phyloP scores from a whole-genome alignment of 495 filamentous ascomycete species.

The Geoglossum glabrum region DNA sequence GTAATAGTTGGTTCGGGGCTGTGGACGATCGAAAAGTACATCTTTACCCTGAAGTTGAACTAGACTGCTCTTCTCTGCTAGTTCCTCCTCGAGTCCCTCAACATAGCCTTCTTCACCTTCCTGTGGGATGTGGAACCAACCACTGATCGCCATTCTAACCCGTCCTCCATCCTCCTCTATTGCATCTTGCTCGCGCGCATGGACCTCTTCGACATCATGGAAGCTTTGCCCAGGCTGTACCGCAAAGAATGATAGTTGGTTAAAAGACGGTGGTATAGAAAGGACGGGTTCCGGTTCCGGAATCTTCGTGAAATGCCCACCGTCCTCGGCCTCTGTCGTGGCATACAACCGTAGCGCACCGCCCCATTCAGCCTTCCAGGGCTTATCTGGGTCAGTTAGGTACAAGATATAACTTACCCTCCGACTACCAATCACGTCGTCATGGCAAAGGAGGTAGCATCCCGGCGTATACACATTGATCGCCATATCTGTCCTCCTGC shows the following conservation, averaged over 20 bases:
- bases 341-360: constrained; percentile 82
- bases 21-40: constrained; percentile 68
- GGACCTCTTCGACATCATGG: constrained; percentile 97
- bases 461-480: constrained; percentile 97
- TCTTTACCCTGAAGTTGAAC: constrained; percentile 81
- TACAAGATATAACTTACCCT: constrained; percentile 95
- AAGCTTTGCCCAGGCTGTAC: constrained; percentile 95
- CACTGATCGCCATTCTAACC: constrained; percentile 90
- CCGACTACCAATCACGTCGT: constrained; percentile 91
- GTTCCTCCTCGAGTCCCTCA: constrained; percentile 67
- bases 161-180: constrained; percentile 42
- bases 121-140: constrained; percentile 99
- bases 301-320: constrained; percentile 47
- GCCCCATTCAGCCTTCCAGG: constrained; percentile 88
- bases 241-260: constrained; percentile 93
- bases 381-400: constrained; percentile 73
- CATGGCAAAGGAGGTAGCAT: constrained; percentile 87
- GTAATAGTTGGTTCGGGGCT: constrained; percentile 33
- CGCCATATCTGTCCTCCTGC: constrained; percentile 95
- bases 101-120: constrained; percentile 86
- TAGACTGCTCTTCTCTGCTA: constrained; percentile 72
- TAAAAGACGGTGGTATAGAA: constrained; percentile 82
- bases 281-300: constrained; percentile 56
- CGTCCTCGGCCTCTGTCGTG: constrained; percentile 40
- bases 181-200: constrained; percentile 32